These are phyloP conservation scores for Podaxis sp. DNA, from an alignment of 768 basidiomycete genomes.

Conservation along the genomic window DNA sequence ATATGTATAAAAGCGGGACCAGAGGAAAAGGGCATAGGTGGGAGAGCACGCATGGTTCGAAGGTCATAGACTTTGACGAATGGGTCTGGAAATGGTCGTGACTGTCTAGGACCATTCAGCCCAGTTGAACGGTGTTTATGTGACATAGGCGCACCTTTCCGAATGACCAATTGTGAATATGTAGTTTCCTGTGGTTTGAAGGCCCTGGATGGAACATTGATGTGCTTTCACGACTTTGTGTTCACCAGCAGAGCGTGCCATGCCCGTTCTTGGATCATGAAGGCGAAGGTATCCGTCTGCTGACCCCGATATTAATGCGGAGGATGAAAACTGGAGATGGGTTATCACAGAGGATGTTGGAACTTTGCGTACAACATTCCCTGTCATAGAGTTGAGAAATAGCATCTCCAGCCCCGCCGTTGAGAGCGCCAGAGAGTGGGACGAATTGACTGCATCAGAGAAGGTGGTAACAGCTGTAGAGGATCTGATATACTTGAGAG, in stretches of 20 bases:
- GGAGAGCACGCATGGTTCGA: constrained; percentile 75
- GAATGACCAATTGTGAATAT: constrained; percentile 86
- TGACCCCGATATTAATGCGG: constrained; percentile 61
- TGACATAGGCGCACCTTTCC: constrained; percentile 50
- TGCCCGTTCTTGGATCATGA: constrained; percentile 64
- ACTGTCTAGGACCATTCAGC: constrained; percentile 50
- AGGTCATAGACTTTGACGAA: constrained; percentile 91
- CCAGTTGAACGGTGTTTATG: background rate
- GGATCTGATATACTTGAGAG: constrained; percentile 19
- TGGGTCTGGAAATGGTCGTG: constrained; percentile 84
- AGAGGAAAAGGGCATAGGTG: constrained; percentile 83
- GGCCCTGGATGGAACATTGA: constrained; percentile 73
- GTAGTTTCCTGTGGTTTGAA: constrained; percentile 75
- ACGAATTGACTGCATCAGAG: constrained; percentile 45
- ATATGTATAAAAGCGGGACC: constrained; percentile 84
- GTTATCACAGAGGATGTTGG: constrained; percentile 53
- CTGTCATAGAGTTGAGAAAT: constrained; percentile 72
- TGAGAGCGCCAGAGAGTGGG: constrained; percentile 56
- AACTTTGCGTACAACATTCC: constrained; percentile 54
- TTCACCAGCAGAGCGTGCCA: constrained; percentile 45
- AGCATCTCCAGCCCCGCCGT: constrained; percentile 57
- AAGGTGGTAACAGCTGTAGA: constrained; percentile 33
- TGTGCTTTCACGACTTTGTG: constrained; percentile 67
- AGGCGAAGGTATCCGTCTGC: constrained; percentile 71
- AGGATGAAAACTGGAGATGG: constrained; percentile 63